phyloP scores from a whole-genome alignment of 139 green algal species.

The Chlamydomonas eustigma region DNA sequence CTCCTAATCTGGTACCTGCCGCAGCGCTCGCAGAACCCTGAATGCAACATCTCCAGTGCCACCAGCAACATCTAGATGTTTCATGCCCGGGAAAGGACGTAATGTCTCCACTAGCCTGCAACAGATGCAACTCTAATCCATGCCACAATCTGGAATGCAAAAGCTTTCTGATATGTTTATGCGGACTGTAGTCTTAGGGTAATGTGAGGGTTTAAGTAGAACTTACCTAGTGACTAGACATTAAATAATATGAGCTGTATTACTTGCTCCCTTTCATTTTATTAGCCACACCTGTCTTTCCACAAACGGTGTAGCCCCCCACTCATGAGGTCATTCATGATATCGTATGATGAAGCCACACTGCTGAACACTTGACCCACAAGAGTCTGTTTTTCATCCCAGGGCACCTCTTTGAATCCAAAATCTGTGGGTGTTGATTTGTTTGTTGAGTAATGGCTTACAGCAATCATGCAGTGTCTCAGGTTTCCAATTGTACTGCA shows the following conservation, averaged over 20 bases:
- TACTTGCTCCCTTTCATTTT: background rate
- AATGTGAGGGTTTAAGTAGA: no score
- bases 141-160: no score
- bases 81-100: slow-evolving; percentile 77
- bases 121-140: no score
- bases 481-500: no score
- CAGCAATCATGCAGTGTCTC: no score
- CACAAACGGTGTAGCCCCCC: slow-evolving; percentile 91
- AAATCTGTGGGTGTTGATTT: slow-evolving; percentile 6
- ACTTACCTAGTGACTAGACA: no score
- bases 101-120: slow-evolving; percentile 71
- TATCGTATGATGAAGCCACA: slow-evolving; percentile 89
- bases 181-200: no score
- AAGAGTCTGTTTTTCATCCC: slow-evolving; percentile 61
- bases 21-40: slow-evolving; percentile 65
- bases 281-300: slow-evolving; percentile 77
- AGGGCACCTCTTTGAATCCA: slow-evolving; percentile 63
- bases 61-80: slow-evolving; percentile 94
- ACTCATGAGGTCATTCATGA: slow-evolving; percentile 99
- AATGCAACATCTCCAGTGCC: slow-evolving; percentile 94
- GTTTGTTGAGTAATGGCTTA: no score
- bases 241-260: background rate
- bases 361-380: slow-evolving; percentile 87
- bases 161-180: no score
- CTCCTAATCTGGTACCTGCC: slow-evolving; percentile 1